Evolutionary conservation across 2,329 filamentous ascomycete species (phyloP).

Genomic region (Zymoseptoria ardabiliae): DNA sequence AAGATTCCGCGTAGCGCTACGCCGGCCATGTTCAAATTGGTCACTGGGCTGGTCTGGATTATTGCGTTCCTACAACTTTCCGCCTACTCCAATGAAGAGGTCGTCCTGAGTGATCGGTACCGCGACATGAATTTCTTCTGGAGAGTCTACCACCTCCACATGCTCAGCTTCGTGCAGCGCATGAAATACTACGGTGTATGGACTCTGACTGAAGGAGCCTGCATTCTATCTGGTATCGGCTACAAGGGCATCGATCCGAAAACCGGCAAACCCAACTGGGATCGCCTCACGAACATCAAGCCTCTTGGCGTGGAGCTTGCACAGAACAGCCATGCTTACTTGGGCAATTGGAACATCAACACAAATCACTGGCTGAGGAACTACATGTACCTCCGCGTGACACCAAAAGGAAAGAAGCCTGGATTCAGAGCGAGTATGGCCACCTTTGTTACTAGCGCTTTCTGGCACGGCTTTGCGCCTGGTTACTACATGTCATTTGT

Average conservation of each 20-base stretch:
- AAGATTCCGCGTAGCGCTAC: constrained; percentile 86
- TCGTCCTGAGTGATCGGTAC: constrained; percentile 60
- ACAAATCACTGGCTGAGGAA: constrained; percentile 96
- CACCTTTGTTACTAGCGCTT: constrained; percentile 87
- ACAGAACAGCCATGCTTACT: constrained; percentile 86
- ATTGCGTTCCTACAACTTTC: constrained; percentile 67
- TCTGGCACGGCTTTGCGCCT: constrained; percentile 98
- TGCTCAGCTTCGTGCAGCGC: constrained; percentile 72
- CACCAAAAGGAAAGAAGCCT: constrained; percentile 89
- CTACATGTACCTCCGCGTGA: constrained; percentile 92
- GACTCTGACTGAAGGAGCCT: constrained; percentile 86
- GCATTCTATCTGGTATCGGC: constrained; percentile 85
- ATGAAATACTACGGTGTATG: constrained; percentile 97
- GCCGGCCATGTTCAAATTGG: constrained; percentile 71
- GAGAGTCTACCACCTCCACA: constrained; percentile 72
- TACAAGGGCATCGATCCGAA: constrained; percentile 86
- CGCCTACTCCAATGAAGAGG: constrained; percentile 55
- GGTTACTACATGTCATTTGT: constrained; percentile 92
- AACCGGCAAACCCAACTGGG: constrained; percentile 81
- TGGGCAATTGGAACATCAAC: constrained; percentile 97
- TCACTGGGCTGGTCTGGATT: constrained; percentile 70
- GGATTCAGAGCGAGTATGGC: constrained; percentile 91
- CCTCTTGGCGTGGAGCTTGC: constrained; percentile 80
- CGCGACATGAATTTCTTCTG: constrained; percentile 60
- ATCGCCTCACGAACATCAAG: constrained; percentile 82